phyloP scores from a whole-genome alignment of 2,329 filamentous ascomycete genomes.

The Diaporthe humulicola region DNA sequence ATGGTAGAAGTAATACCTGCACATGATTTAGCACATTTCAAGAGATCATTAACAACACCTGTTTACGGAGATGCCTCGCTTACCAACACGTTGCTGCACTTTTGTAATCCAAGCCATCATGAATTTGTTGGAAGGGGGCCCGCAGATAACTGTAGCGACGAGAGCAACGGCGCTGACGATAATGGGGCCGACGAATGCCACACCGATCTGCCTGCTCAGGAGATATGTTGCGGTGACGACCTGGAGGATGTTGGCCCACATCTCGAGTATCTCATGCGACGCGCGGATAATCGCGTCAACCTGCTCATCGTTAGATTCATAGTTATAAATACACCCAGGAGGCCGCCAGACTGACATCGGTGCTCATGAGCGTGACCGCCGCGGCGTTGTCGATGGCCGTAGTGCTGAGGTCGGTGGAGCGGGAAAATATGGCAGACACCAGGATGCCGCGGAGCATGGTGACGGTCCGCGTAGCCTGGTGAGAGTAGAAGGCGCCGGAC shows the following conservation, averaged over 20 bases:
- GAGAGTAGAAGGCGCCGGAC: slow-evolving; percentile 49
- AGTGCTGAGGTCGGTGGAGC: slow-evolving; percentile 49
- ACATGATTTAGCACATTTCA: not conserved
- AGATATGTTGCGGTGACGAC: slow-evolving; percentile 51
- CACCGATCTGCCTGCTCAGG: slow-evolving; percentile 51
- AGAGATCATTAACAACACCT: not conserved
- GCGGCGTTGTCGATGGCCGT: slow-evolving; percentile 49
- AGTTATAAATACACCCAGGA: not conserved
- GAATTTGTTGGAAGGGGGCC: not conserved
- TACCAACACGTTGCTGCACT: slow-evolving; percentile 23
- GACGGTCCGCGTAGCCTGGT: slow-evolving; percentile 50
- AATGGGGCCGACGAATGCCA: slow-evolving; percentile 48
- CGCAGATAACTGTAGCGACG: slow-evolving; percentile 9
- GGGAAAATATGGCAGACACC: slow-evolving; percentile 51
- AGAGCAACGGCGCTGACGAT: slow-evolving; percentile 19
- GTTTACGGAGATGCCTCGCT: not conserved
- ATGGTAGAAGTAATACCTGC: slow-evolving; percentile 41
- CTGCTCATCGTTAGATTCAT: slow-evolving; percentile 40
- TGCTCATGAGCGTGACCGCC: slow-evolving; percentile 57
- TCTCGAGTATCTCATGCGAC: slow-evolving; percentile 42
- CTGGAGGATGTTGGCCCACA: slow-evolving; percentile 54
- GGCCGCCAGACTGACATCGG: slow-evolving; percentile 48
- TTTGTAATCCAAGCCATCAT: slow-evolving; percentile 40
- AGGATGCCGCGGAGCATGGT: slow-evolving; percentile 50
- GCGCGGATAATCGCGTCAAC: slow-evolving; percentile 54